Evolutionary conservation across 2,329 filamentous ascomycete genomes (phyloP), one percentile per base, ranked within the genome.

Genomic region (Ophiostoma ulmi): DNA sequence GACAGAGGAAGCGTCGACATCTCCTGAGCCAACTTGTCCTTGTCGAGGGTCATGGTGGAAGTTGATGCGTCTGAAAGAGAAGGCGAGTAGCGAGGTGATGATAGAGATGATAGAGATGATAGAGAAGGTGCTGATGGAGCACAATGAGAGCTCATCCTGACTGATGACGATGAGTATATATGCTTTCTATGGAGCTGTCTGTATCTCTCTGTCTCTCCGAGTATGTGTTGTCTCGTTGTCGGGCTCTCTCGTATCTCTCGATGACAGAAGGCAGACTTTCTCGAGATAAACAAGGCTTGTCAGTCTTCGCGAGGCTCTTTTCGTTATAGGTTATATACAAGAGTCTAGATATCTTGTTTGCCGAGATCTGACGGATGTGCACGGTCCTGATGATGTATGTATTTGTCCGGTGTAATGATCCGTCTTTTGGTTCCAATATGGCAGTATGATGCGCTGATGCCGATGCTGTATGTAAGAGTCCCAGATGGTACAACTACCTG

Each of bases 11-110:
- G 68, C 5, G 67, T 38, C 8, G 70, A 67, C 69, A 74, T 26
- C 67, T 74, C 73, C 39, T 72, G 69, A 22, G 72, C 69, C n/a
- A 74, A 66, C 66, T 65, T 71, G 35, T 70, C 70, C 38, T 70
- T 71, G 71, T 70, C 73, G 39, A 74, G 61, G 58, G 70, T 72
- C 73, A 74, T 74, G 55, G n/a, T 36, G 70, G 3, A 10, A 17
- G 52, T 10, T 3, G 64, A 5, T 1, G 52, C 4, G 26, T 4
- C 20, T 48, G 38, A 17, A 10, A 38, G 17, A n/a, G 61, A 65
- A 20, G n/a, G 48, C 6, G 48, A 55, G 48, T 22, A 5, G 52
- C 3, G 52, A 8, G 52, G 52, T 17, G 52, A 2, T 58, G 52
- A 58, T 58, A 3, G 13, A 26, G 11, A 2, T 58, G 52, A 58